Base-by-base conservation (phyloP, 495 filamentous ascomycete genomes). In the Clavariopsis aquatica region DNA sequence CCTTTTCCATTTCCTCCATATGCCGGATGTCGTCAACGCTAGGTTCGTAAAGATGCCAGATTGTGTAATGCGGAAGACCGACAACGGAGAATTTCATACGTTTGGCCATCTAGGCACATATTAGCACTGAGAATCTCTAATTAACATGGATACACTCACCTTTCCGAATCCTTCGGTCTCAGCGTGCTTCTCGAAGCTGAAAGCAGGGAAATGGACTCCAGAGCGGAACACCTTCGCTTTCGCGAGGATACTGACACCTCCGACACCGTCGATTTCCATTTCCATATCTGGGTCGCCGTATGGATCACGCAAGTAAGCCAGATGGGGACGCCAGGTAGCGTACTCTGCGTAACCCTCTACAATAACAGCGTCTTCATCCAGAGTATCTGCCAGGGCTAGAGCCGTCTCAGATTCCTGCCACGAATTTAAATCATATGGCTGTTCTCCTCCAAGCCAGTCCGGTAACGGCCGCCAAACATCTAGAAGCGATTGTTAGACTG, bases 321-420 rank as follows among this genome's bases (percentile, higher is more conserved):
- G 82, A 83, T 99, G 95, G 24, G 95, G 95, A 59, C 95, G 81
- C 93, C 94, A 99, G 1, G 95, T 99, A 22, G 95, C 95, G 73
- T 99, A 99, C 79, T 99, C 95, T 36, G 95, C 95, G 71, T 99
- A 99, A 24, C 95, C 95, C 75, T 99, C 95, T 15, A 99, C 95
- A 77, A 99, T 99, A 26, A 99, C 95, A 0, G 95, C 95, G 76
- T 99, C 95, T 75, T 99, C 95, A 62, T 99, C 95, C 20, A 99
- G 82, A 0, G 90, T 96, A 60, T 98, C 93, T 15, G 95, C 95
- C 24, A 99, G 84, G 3, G 90, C 90, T 49, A 99, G 79, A 0
- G 95, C 95, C 0, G 95, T 98, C 66, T 99, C 95, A 0, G 95
- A 98, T 75, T 99, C 95, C 76, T 98, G 95, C 95, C 95, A 99